Conservation (phyloP, 192 early-diverging fungal species). For the Lobosporangium transversale region DNA sequence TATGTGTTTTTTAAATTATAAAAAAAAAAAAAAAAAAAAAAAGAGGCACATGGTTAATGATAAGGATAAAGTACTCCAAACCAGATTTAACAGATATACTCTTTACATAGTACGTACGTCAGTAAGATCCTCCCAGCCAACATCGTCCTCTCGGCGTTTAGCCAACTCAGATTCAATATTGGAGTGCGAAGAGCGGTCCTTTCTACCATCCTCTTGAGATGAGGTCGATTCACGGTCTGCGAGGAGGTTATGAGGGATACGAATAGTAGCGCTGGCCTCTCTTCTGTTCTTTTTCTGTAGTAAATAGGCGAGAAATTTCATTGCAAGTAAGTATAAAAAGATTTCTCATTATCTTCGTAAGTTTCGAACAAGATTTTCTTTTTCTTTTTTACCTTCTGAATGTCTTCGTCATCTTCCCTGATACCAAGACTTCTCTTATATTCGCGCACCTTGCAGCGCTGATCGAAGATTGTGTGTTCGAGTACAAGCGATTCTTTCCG, state of each 20-base stretch:
- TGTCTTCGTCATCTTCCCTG: conserved; percentile 60
- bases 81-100: background rate
- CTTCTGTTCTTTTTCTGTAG: conserved; percentile 47
- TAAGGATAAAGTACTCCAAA: background rate
- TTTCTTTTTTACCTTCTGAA: conserved; percentile 35
- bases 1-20: too few relatives aligned
- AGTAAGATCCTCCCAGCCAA: conserved; percentile 75
- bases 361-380: too few relatives aligned
- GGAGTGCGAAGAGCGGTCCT: conserved; percentile 54
- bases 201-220: conserved; percentile 46
- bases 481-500: conserved; percentile 77
- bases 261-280: conserved; percentile 63
- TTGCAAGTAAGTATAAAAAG: too few relatives aligned
- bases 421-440: conserved; percentile 77
- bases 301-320: too few relatives aligned
- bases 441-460: conserved; percentile 68
- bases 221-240: conserved; percentile 58
- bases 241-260: conserved; percentile 66
- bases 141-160: conserved; percentile 64
- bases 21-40: background rate
- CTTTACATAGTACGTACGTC: conserved; percentile 65
- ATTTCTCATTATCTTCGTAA: too few relatives aligned
- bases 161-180: conserved; percentile 67
- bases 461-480: conserved; percentile 83
- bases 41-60: background rate